phyloP scores from a whole-genome alignment of 2,329 filamentous ascomycete genomes.

The Colletotrichum horii region DNA sequence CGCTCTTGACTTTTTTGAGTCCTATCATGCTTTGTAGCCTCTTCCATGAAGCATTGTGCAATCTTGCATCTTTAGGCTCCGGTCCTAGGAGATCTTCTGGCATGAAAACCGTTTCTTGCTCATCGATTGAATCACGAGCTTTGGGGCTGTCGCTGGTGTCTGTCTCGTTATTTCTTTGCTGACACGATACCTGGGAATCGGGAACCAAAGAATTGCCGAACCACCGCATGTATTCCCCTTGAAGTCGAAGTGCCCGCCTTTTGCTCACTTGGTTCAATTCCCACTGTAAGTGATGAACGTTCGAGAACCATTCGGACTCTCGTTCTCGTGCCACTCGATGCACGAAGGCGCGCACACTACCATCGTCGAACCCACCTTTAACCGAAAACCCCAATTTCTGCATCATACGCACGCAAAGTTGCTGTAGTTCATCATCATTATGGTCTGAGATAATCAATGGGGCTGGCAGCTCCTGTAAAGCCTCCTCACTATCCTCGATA shows the following conservation, averaged over 20 bases:
- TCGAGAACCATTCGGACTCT: not conserved
- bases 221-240: not conserved
- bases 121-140: not conserved
- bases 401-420: not conserved
- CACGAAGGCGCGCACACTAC: not conserved
- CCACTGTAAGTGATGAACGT: not conserved
- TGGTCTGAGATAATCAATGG: not conserved
- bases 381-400: not conserved
- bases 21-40: slow-evolving; percentile 60
- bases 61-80: slow-evolving; percentile 51
- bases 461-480: not conserved
- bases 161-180: slow-evolving; percentile 22
- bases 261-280: not conserved
- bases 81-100: slow-evolving; percentile 65
- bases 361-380: not conserved
- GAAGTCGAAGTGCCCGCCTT: not conserved
- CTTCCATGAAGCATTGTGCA: slow-evolving; percentile 53
- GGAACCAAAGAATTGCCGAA: not conserved
- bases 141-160: slow-evolving; percentile 46
- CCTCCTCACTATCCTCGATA: not conserved
- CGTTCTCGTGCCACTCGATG: not conserved
- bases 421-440: not conserved
- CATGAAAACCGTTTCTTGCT: slow-evolving; percentile 37
- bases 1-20: slow-evolving; percentile 57
- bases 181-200: not conserved